Evolutionary conservation across 2,329 filamentous ascomycete species (phyloP), one percentile per base, ranked within the genome.

Genomic region (Exophiala viscosa): DNA sequence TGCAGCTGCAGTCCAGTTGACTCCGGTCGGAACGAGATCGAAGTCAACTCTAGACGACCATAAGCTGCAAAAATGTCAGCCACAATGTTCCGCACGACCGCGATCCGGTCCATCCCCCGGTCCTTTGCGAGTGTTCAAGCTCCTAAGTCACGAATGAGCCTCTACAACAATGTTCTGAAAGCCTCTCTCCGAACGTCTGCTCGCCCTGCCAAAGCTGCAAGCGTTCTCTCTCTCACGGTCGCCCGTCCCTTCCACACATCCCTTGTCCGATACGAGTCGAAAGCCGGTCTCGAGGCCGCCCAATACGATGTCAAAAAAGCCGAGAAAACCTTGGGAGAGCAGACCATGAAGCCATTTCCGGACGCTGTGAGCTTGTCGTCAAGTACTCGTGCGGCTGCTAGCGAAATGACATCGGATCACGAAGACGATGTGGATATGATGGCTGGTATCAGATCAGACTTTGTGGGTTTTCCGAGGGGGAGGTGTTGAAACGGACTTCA

Each of bases 281-380:
- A 66, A 31, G 47, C 50, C 8, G 55, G 54, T 15, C 50, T 59
- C 31, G 55, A 58, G 14, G 62, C 65, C 13, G 50, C 45, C 11
- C 8, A 17, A 20, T 60, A 54, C 15, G 54, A 57, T 20, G 64
- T 48, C 56, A 71, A 31, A 66, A 73, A 76, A 56, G 70, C 70
- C 51, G 79, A 81, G 48, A 77, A 87, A 60, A 39, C 38, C 3
- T 34, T 70, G 67, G 38, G 74, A 85, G 59, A 71, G 71, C 28
- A 85, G 65, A 79, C 79, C 64, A 70, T 90, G n/a, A 65, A 80
- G 52, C 64, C 80, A 2, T 69, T 80, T 23, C 86, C 86, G 0
- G 79, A 81, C 35, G 67, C 72, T 5, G 86, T 90, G 0, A 80
- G 83, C 0, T 69, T 70, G 17, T 75, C 75, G 38, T 90, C 86